phyloP scores from a whole-genome alignment of 2,329 filamentous ascomycete genomes.

The Pseudocercospora cruenta region DNA sequence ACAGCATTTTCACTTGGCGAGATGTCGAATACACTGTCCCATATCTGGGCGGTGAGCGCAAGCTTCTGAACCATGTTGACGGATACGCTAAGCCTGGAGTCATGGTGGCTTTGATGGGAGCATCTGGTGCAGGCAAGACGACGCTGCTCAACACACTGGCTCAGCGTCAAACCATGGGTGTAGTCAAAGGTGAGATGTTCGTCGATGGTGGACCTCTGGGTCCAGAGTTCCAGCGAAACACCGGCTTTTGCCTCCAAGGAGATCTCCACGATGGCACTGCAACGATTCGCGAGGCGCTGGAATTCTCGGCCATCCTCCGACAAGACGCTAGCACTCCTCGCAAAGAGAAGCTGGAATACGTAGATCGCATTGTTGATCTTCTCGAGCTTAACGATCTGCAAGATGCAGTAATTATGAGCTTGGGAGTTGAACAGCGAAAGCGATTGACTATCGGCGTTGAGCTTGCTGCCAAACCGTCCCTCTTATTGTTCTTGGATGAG shows the following conservation, averaged over 20 bases:
- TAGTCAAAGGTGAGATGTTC: constrained; percentile 70
- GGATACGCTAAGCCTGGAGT: constrained; percentile 80
- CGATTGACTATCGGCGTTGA: constrained; percentile 75
- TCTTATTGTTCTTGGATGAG: constrained; percentile 73
- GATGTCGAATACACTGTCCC: constrained; percentile 74
- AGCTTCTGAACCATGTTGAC: constrained; percentile 69
- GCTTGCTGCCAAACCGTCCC: constrained; percentile 68
- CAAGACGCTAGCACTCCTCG: constrained; percentile 60
- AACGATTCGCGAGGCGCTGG: constrained; percentile 69
- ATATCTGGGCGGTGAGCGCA: constrained; percentile 64
- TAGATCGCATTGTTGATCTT: constrained; percentile 67
- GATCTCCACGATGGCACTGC: constrained; percentile 71
- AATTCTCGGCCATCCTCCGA: constrained; percentile 69
- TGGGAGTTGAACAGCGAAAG: constrained; percentile 72
- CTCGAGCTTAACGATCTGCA: constrained; percentile 68
- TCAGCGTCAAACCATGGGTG: constrained; percentile 69
- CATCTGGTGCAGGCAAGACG: constrained; percentile 81
- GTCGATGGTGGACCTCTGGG: constrained; percentile 68
- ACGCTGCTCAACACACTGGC: constrained; percentile 78
- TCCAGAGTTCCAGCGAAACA: constrained; percentile 67
- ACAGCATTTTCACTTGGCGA: constrained; percentile 71
- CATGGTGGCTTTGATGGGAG: constrained; percentile 81
- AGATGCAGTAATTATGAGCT: constrained; percentile 66
- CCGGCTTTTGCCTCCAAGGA: constrained; percentile 73
- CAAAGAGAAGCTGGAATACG: constrained; percentile 67